phyloP scores from a whole-genome alignment of 75 land plant genomes.

The Larix kaempferi region DNA sequence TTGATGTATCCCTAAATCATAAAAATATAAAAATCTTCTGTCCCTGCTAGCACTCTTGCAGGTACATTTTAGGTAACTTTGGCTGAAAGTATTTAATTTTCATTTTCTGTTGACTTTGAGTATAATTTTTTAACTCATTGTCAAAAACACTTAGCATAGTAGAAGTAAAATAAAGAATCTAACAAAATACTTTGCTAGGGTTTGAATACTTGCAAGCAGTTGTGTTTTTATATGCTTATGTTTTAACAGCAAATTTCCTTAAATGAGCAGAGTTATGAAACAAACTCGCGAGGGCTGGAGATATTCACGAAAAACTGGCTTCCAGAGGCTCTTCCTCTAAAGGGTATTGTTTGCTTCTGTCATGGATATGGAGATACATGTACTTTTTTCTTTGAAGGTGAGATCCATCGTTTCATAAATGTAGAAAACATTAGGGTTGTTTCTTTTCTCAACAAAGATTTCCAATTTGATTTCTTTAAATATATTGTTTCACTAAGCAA shows the following conservation, averaged over 20 bases:
- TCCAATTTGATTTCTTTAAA: not conserved
- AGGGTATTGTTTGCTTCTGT: constrained; percentile 75
- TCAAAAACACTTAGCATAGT: not conserved
- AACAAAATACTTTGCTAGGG: not conserved
- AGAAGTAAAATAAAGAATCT: not conserved
- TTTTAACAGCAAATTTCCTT: not conserved
- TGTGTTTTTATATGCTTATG: not conserved
- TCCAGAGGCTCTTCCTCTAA: constrained; percentile 46
- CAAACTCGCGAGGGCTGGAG: constrained; percentile 69
- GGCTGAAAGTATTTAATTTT: not conserved
- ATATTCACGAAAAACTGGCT: constrained; percentile 86
- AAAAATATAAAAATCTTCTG: not conserved
- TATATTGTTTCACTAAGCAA: not conserved
- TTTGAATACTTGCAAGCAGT: not conserved
- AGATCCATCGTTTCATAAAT: constrained; percentile 8
- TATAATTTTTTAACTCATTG: not conserved
- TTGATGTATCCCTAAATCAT: not conserved
- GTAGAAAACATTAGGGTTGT: not conserved
- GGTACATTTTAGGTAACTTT: not conserved
- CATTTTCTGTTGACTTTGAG: not conserved
- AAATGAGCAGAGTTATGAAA: constrained; percentile 55
- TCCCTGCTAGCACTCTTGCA: not conserved
- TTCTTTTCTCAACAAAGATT: not conserved
- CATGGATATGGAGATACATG: constrained; percentile 99
- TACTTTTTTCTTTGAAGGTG: constrained; percentile 93